These are phyloP conservation scores for Dacryopinax primogenitus DNA, from an alignment of 768 basidiomycete genomes.

Conservation along the genomic window DNA sequence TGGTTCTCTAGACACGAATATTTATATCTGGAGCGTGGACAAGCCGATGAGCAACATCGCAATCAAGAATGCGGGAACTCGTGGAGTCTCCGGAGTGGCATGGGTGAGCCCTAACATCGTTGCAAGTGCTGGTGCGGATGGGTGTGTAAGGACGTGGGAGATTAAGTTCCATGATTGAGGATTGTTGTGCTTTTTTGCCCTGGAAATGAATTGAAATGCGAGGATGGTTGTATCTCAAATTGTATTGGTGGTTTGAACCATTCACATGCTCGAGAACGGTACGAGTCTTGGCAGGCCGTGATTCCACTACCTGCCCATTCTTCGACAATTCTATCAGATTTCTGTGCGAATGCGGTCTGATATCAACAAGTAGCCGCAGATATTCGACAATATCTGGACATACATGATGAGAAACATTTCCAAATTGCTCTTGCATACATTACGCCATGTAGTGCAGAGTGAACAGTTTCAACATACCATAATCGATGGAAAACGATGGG, in stretches of 20 bases:
- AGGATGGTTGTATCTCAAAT: not conserved
- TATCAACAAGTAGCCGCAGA: too few relatives aligned
- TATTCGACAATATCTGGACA: not conserved
- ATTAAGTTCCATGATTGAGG: conserved; percentile 17
- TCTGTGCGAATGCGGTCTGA: too few relatives aligned
- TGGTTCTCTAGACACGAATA: conserved; percentile 83
- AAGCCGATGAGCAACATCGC: conserved; percentile 57
- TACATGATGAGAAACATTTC: not conserved
- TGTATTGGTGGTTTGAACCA: not conserved
- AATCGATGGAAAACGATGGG: not conserved
- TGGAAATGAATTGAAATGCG: not conserved
- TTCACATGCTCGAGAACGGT: too few relatives aligned
- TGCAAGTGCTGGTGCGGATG: conserved; percentile 69
- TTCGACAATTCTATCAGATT: too few relatives aligned
- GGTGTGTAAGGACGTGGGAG: conserved; percentile 58
- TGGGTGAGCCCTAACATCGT: conserved; percentile 59
- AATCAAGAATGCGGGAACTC: conserved; percentile 75
- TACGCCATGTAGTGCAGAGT: too few relatives aligned
- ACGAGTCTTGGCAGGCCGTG: too few relatives aligned
- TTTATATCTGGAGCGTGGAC: conserved; percentile 72
- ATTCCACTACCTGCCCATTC: too few relatives aligned
- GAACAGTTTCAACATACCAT: too few relatives aligned
- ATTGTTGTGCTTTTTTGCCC: not conserved
- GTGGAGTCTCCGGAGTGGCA: conserved; percentile 67
- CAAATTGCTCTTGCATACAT: too few relatives aligned